Conservation (phyloP, 805 yeast species). For the Komagataella pastoris region DNA sequence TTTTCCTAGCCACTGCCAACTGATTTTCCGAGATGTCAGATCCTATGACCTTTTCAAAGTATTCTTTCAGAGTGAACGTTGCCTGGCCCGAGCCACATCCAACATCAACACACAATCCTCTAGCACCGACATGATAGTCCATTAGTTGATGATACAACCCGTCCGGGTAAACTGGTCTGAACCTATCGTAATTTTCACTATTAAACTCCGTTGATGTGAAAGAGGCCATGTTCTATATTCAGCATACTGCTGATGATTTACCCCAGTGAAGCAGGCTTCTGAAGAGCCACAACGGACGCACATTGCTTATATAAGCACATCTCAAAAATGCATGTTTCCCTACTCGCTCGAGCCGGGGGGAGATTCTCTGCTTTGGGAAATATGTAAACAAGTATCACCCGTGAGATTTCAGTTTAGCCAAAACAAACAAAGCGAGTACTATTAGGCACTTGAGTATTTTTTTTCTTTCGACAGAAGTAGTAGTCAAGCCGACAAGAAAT, state of each 20-base stretch:
- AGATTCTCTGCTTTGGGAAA: neutral
- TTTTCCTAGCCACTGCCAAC: slow-evolving; percentile 30
- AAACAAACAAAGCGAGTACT: neutral
- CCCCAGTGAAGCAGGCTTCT: neutral
- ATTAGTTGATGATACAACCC: slow-evolving; percentile 28
- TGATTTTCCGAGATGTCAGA: slow-evolving; percentile 46
- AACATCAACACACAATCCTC: slow-evolving; percentile 40
- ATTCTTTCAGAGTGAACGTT: slow-evolving; percentile 32
- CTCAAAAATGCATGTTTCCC: neutral
- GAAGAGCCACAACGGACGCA: neutral
- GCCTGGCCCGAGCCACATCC: slow-evolving; percentile 81
- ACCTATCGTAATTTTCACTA: slow-evolving; percentile 36
- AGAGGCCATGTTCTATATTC: slow-evolving; percentile 37
- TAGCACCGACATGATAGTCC: slow-evolving; percentile 19
- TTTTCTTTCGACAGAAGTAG: neutral
- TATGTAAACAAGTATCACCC: neutral
- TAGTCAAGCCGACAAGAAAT: neutral
- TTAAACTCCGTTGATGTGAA: slow-evolving; percentile 41
- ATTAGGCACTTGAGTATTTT: neutral
- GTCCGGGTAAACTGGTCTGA: slow-evolving; percentile 58
- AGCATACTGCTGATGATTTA: neutral
- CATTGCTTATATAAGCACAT: neutral
- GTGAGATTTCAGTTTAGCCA: neutral
- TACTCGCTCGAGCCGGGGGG: neutral
- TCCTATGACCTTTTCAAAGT: slow-evolving; percentile 42